Percentiles rank a stretch among this genome's conserved stretches.
Evolutionary conservation across 2,329 filamentous ascomycete genomes (phyloP).

Genomic region (Aspergillus melleus): DNA sequence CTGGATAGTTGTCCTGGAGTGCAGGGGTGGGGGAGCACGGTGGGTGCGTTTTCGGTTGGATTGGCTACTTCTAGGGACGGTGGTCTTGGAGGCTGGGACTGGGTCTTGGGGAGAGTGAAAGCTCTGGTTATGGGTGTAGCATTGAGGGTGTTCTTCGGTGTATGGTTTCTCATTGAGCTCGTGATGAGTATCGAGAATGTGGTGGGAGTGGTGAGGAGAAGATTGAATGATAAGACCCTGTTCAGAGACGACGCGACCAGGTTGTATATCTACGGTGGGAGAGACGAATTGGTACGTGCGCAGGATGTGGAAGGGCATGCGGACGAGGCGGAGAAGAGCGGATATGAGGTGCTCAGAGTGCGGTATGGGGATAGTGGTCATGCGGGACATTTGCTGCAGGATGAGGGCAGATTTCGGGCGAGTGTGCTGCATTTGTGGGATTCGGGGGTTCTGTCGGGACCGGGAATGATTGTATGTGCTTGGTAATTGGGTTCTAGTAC

Average conservation of each 20-base stretch:
- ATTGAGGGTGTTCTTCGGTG: not conserved
- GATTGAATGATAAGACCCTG: not conserved
- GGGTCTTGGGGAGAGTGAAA: too few relatives aligned
- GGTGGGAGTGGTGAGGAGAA: not conserved
- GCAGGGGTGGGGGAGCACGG: not conserved
- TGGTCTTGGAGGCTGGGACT: too few relatives aligned
- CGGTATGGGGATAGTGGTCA: not conserved
- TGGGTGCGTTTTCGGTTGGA: not conserved
- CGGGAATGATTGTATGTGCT: not conserved
- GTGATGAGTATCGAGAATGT: not conserved
- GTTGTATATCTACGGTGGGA: not conserved
- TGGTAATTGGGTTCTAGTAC: not conserved
- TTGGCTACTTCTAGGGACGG: too few relatives aligned
- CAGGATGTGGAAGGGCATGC: not conserved
- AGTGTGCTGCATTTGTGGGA: not conserved
- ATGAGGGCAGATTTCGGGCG: not conserved
- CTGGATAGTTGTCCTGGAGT: too few relatives aligned
- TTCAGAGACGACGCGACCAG: not conserved
- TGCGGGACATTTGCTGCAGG: not conserved
- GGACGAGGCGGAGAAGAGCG: not conserved
- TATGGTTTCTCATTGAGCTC: not conserved
- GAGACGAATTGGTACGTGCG: not conserved
- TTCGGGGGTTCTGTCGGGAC: not conserved
- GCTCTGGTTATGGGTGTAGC: not conserved
- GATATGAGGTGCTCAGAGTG: not conserved